A percentile compares a stretch with the other conserved stretches of the same genome.
These are phyloP conservation scores for Erodium moschatum DNA, from an alignment of 441 rosid species.

Conservation along the genomic window DNA sequence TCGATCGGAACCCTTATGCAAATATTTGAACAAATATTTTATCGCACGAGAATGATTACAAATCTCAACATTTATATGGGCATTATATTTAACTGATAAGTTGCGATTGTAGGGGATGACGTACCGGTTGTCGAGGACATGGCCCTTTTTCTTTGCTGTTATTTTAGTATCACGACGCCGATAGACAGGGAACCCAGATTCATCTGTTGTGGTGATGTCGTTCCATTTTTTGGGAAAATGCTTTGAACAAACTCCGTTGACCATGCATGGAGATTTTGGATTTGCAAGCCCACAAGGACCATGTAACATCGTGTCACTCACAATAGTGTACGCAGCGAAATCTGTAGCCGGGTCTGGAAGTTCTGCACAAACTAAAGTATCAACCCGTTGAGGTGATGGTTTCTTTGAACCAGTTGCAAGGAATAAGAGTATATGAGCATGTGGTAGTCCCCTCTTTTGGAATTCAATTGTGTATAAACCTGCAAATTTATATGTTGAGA, in stretches of 20 bases:
- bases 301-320: conserved; percentile 12
- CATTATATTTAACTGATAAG: too few relatives aligned
- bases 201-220: background rate
- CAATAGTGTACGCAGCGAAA: background rate
- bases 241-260: background rate
- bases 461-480: conserved; percentile 5
- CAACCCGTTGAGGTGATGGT: background rate
- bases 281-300: conserved; percentile 1
- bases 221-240: conserved; percentile 7
- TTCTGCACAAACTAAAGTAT: background rate
- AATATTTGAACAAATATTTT: too few relatives aligned
- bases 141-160: too few relatives aligned
- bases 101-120: too few relatives aligned
- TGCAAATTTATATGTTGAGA: background rate
- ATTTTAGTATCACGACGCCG: background rate
- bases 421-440: conserved; percentile 16
- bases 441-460: conserved; percentile 17
- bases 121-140: too few relatives aligned
- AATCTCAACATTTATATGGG: too few relatives aligned
- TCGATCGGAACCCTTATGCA: too few relatives aligned
- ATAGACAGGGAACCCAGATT: conserved; percentile 7
- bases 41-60: too few relatives aligned
- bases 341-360: background rate
- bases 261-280: background rate
- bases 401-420: background rate